These are phyloP conservation scores for Nannochloropsis salina DNA, from an alignment of 108 stramenopile species.

Conservation along the genomic window DNA sequence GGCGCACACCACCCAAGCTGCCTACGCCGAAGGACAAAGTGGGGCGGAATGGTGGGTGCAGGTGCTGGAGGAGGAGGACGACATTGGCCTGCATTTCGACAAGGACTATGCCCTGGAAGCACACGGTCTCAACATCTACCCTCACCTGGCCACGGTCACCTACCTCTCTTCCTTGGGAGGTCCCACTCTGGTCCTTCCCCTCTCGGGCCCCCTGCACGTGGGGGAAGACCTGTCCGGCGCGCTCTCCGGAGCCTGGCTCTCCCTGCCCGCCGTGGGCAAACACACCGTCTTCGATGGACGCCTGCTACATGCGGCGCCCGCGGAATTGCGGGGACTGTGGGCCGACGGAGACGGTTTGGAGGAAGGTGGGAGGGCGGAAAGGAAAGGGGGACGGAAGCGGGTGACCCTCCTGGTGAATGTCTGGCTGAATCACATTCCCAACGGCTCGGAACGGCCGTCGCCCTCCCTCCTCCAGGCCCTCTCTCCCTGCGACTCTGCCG, in stretches of 20 bases:
- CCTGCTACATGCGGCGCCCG: slow-evolving; percentile 53
- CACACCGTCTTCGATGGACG: slow-evolving; percentile 53
- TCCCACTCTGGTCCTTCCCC: slow-evolving; percentile 40
- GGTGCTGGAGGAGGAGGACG: slow-evolving; percentile 50
- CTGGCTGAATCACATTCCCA: slow-evolving; percentile 52
- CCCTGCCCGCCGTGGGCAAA: slow-evolving; percentile 31
- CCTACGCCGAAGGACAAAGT: slow-evolving; percentile 35
- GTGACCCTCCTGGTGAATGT: slow-evolving; percentile 56
- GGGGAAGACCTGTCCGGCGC: slow-evolving; percentile 23
- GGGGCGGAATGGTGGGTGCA: slow-evolving; percentile 56
- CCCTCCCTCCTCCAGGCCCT: background rate
- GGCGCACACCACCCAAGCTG: slow-evolving; percentile 38
- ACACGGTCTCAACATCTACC: slow-evolving; percentile 47
- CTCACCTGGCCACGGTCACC: slow-evolving; percentile 52
- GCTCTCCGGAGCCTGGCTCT: slow-evolving; percentile 24
- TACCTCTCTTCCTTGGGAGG: slow-evolving; percentile 48
- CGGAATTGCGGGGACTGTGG: slow-evolving; percentile 27
- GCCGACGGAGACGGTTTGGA: slow-evolving; percentile 20
- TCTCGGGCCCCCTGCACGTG: slow-evolving; percentile 28
- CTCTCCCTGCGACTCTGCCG: background rate
- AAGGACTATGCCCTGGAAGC: slow-evolving; percentile 53
- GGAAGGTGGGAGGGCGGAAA: too few species aligned
- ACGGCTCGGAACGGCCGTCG: slow-evolving; percentile 20
- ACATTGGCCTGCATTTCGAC: slow-evolving; percentile 57
- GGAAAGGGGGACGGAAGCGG: slow-evolving; percentile 21